Conservation (phyloP, 208 protist genomes). For the Leishmania guyanensis region DNA sequence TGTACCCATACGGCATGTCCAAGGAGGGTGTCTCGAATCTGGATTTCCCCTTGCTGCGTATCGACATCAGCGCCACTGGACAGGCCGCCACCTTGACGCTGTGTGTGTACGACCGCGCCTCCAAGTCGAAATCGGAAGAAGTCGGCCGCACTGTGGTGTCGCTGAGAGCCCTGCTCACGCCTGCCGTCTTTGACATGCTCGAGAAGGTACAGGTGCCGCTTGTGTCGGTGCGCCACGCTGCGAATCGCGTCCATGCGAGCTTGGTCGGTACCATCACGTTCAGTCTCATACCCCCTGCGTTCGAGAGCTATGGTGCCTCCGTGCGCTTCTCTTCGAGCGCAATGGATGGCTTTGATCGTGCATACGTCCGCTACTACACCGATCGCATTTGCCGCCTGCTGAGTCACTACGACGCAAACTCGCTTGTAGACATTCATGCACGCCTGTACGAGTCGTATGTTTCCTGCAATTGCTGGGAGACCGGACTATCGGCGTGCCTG, state of each 20-base stretch:
- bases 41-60: conserved; percentile 48
- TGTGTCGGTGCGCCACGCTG: conserved; percentile 47
- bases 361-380: conserved; percentile 73
- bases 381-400: conserved; percentile 59
- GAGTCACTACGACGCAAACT: conserved; percentile 72
- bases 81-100: conserved; percentile 35
- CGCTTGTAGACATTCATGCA: conserved; percentile 61
- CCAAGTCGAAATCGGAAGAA: conserved; percentile 35
- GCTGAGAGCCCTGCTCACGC: conserved; percentile 75
- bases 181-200: conserved; percentile 61
- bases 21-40: conserved; percentile 30
- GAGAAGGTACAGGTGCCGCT: conserved; percentile 74
- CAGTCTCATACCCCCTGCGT: conserved; percentile 49
- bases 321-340: conserved; percentile 40
- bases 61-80: conserved; percentile 49
- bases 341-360: conserved; percentile 47
- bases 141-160: conserved; percentile 57
- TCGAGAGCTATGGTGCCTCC: conserved; percentile 56
- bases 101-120: conserved; percentile 34
- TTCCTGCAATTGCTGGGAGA: conserved; percentile 42
- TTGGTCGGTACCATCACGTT: conserved; percentile 71
- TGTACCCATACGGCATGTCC: conserved; percentile 46
- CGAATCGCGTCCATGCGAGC: conserved; percentile 46
- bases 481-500: conserved; percentile 51
- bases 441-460: conserved; percentile 70